Percentiles rank a stretch among this genome's conserved stretches.
Evolutionary conservation across 441 rosid species (phyloP).

Genomic region (Syzygium malaccense): DNA sequence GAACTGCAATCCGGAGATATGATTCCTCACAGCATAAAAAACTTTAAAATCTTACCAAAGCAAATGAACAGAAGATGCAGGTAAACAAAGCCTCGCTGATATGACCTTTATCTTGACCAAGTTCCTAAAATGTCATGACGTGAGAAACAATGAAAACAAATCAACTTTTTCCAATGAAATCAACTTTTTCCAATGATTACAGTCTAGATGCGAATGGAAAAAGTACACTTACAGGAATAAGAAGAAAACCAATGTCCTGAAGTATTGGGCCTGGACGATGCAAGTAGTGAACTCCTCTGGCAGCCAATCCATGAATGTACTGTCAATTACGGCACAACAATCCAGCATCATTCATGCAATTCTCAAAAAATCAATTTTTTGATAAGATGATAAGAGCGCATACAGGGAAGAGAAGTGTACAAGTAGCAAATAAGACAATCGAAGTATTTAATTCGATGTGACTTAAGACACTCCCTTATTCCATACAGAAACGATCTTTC

Average conservation of each 20-base stretch:
- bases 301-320: slow-evolving; percentile 3
- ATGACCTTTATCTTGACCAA: neutral
- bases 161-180: neutral
- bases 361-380: neutral
- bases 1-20: neutral
- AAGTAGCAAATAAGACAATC: no score
- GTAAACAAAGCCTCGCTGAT: neutral
- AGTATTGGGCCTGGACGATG: neutral
- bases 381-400: neutral
- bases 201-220: neutral
- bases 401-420: neutral
- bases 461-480: neutral
- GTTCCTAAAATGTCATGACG: neutral
- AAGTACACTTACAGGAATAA: neutral
- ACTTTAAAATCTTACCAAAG: neutral
- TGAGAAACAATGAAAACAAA: neutral
- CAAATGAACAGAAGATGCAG: neutral
- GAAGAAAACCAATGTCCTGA: neutral
- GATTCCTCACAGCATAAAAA: neutral
- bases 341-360: neutral
- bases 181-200: neutral
- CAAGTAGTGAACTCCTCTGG: slow-evolving; percentile 1
- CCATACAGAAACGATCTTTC: neutral
- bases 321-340: neutral
- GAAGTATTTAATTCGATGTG: neutral